Base-by-base conservation (phyloP, 805 yeast genomes). In the Zygosaccharomyces gambellarensis region DNA sequence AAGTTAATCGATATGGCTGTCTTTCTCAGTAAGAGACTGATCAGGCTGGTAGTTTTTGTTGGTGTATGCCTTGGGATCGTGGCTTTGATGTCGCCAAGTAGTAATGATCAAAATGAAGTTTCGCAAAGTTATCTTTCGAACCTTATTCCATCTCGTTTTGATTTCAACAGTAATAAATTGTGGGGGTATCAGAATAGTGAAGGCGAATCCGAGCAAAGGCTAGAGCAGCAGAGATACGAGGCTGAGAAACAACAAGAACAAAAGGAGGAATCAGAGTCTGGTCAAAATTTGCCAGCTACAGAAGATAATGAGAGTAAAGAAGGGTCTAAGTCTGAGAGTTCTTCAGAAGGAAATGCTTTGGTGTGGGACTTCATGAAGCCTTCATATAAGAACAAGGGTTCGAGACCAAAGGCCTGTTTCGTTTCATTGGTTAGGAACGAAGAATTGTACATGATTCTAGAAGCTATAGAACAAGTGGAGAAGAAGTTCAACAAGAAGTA, bases 401-500 rank as follows among this genome's bases (percentile, higher is more conserved):
- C 50, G 5, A 56, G 59, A 42, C 62, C 66, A 21, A 64, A 60
- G 46, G 71, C 71, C 14, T 60, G 67, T 41, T 65, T 65, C 39
- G 79, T 83, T 49, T 72, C 90, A 1, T 71, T 87, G 56, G 88
- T 88, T 31, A 75, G 94, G 61, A 83, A 87, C 67, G 60, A 70
- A 25, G 96, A 87, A 59, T 63, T 85, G 52, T 62, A 71, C 56
- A 74, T 73, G n/a, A 71, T 86, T 45, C 54, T 83, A 31, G 75
- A 71, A 42, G 80, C 94, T 5, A 83, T 89, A 51, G 75, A 83
- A 49, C 74, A 77, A 50, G 78, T 87, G 34, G 95, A 88, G 72
- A 88, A 85, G 66, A 77, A 90, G 48, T 90, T 90, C 72, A 90
- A 92, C 71, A 66, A 69, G 44, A 73, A 82, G 53, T 90, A 63